Conservation (phyloP, 352 stramenopile species). For the Peronosclerospora sorghi region DNA sequence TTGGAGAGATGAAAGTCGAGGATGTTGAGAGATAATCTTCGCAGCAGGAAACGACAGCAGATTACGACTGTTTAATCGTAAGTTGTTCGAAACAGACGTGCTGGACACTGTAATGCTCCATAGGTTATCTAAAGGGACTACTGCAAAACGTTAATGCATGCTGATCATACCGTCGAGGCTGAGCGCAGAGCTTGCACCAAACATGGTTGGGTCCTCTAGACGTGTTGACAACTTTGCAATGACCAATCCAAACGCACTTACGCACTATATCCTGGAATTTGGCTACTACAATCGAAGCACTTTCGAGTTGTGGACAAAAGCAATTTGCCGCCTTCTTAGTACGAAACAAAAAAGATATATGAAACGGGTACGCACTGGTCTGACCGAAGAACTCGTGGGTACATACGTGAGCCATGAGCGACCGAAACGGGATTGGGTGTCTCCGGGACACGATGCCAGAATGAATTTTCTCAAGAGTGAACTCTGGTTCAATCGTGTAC, state of each 20-base stretch:
- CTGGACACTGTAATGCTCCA: conserved; percentile 48
- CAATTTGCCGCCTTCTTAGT: conserved; percentile 56
- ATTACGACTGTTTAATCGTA: conserved; percentile 53
- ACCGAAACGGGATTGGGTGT: conserved; percentile 39
- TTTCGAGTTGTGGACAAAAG: conserved; percentile 82
- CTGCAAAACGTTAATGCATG: no score
- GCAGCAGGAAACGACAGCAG: conserved; percentile 17
- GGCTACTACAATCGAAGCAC: conserved; percentile 67
- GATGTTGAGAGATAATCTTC: conserved; percentile 22
- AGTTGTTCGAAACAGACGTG: conserved; percentile 63
- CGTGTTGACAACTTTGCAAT: conserved; percentile 37
- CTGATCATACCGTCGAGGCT: no score
- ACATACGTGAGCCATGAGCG: conserved; percentile 6
- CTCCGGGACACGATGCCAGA: conserved; percentile 74
- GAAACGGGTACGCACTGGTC: no score
- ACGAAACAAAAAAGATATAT: conserved; percentile 34
- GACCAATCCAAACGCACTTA: conserved; percentile 47
- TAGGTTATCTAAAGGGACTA: no score
- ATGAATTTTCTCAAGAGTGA: conserved; percentile 77
- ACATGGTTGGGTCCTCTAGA: conserved; percentile 30
- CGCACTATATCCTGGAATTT: conserved; percentile 62
- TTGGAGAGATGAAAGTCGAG: conserved; percentile 79
- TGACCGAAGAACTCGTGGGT: conserved; percentile 5
- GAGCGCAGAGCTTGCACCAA: conserved; percentile 60
- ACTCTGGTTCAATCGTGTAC: conserved; percentile 75